Base-by-base conservation (phyloP, 2,329 filamentous ascomycete genomes). In the Colletotrichum orbiculare region DNA sequence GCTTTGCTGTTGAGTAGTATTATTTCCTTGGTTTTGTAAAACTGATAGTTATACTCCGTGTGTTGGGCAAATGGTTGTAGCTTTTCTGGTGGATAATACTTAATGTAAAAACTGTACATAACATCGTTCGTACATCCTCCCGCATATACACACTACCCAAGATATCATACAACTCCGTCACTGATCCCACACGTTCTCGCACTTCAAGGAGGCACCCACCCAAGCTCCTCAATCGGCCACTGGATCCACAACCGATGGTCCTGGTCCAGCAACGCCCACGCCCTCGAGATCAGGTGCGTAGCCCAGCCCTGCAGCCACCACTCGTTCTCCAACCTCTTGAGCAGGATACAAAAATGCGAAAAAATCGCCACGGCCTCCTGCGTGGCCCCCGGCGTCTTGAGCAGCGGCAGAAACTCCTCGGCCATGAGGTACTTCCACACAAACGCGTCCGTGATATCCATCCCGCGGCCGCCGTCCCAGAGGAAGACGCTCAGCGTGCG, bases 291-390 rank as follows among this genome's bases (percentile, higher is more conserved):
- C 8, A 80, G 66, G 64, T 78, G 73, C 15, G 68, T 68, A 1
- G 72, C 71, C 74, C 76, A 77, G 0, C 77, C 77, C 54, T 77
- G 71, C 33, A 78, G 69, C 75, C 76, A 80, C 77, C 77, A 78
- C 57, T 78, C 67, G 38, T 68, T 67, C 54, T 72, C 70, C 11
- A 73, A 50, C 56, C 74, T 75, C 48, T 77, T 70, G 6, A 78
- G 55, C 38, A 74, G 53, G 11, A 77, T 73, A 13, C 73, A 74
- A 52, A 75, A 78, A 60, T 76, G 74, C 13, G 73, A 74, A 60
- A 77, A 77, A 12, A 80, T 77, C 45, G 71, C 72, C 6, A 80
- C 62, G 2, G 74, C 71, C 41, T 73, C 74, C 60, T 74, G 74
- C 42, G 68, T 66, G n/a, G 68, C 72, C 15, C 69, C 67, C 10